Evolutionary conservation across 257 asterid genomes (phyloP), one percentile per base, ranked within the genome.

Genomic region (Jasminum sambac): DNA sequence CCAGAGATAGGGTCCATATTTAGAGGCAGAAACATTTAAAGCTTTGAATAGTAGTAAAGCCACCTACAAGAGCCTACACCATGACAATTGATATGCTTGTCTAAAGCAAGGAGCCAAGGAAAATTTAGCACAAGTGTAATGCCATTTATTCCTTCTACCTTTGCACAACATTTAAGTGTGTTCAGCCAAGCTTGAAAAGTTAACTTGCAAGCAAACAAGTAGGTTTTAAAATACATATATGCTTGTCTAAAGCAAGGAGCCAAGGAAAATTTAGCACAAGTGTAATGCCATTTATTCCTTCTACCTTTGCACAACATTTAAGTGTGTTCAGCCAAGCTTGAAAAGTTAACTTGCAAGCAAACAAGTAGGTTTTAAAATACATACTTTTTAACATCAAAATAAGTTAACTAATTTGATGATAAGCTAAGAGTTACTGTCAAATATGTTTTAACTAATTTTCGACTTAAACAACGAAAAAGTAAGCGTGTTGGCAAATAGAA

Each of bases 1-100:
- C 67, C 70, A 79, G 69, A 67, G 55, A 60, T 38, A 59, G 70
- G 34, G 26, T 19, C 38, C 13, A 39, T 48, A 6, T 58, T n/a
- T 23, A 10, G 62, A 34, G 36, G 14, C 5, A 8, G 62, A 55
- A 55, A 8, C n/a, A 19, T 55, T 50, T 7, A 48, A 17, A 52
- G 30, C 16, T 52, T 21, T 21, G 61, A 17, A 26, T 8, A 52
- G 61, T 50, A 52, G 12, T 21, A 52, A 19, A 25, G 26, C 30
- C 21, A 12, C 36, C n/a, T 63, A 37, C 19, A 36, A 21, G 43
- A 42, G 39, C 62, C 62, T 23, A 37, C 63, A 55, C 24, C 39
- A 36, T 21, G 11, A 57, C 10, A 37, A 59, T 64, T 40, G 24
- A 34, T 57, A 65, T 5, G 34, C 38, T 48, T 10, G 36, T 55